These are phyloP conservation scores for Globisporangium solare DNA, from an alignment of 352 stramenopile genomes.

Conservation along the genomic window DNA sequence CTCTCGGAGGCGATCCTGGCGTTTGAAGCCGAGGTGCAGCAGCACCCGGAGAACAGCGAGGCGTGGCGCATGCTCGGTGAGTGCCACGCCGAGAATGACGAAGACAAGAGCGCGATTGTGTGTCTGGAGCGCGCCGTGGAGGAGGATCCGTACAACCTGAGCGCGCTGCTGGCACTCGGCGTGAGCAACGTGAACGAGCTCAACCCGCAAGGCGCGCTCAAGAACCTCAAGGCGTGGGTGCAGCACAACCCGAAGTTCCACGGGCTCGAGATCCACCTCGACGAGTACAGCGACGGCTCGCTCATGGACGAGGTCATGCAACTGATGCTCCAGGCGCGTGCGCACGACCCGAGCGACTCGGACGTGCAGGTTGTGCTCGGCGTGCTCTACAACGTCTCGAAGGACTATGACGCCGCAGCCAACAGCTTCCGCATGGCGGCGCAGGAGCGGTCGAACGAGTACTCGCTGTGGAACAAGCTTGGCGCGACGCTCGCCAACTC, in stretches of 20 bases:
- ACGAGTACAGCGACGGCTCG: constrained; percentile 87
- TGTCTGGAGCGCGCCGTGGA: constrained; percentile 93
- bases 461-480: constrained; percentile 98
- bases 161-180: constrained; percentile 89
- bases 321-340: constrained; percentile 89
- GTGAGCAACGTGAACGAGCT: constrained; percentile 98
- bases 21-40: constrained; percentile 94
- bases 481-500: constrained; percentile 96
- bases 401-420: constrained; percentile 93
- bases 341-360: constrained; percentile 67
- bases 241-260: constrained; percentile 97
- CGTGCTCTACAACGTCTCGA: constrained; percentile 97
- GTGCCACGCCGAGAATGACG: constrained; percentile 96
- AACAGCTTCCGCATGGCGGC: constrained; percentile 86
- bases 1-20: constrained; percentile 90
- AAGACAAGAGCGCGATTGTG: constrained; percentile 93
- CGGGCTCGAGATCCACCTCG: constrained; percentile 84
- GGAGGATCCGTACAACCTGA: constrained; percentile 93
- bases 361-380: constrained; percentile 91
- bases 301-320: constrained; percentile 94
- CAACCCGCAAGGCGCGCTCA: constrained; percentile 90
- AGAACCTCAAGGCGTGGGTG: constrained; percentile 94
- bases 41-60: constrained; percentile 91
- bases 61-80: constrained; percentile 93
- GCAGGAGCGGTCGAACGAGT: constrained; percentile 84